These are phyloP conservation scores for Vickermania spadyakhi DNA, from an alignment of 208 protist species.

Conservation along the genomic window DNA sequence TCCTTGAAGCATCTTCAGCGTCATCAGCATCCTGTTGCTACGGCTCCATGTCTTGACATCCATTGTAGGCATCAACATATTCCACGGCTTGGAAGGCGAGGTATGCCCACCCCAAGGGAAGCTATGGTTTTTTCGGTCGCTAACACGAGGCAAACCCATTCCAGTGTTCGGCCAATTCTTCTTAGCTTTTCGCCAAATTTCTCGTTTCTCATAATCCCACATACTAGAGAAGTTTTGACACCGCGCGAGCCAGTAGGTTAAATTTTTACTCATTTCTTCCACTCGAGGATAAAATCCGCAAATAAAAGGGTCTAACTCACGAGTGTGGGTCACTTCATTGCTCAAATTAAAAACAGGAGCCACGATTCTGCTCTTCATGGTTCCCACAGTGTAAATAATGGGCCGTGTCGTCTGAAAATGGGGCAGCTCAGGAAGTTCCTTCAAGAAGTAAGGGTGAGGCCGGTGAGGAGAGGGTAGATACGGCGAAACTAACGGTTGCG, in stretches of 20 bases:
- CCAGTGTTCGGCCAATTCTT: conserved; percentile 92
- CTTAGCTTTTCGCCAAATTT: conserved; percentile 85
- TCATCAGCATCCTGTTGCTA: conserved; percentile 84
- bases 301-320: conserved; percentile 86
- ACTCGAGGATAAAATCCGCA: conserved; percentile 82
- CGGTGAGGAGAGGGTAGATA: conserved; percentile 84
- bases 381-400: conserved; percentile 73
- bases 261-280: conserved; percentile 63
- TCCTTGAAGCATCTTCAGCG: conserved; percentile 85
- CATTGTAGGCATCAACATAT: conserved; percentile 88
- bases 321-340: conserved; percentile 74
- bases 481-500: conserved; percentile 68
- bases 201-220: conserved; percentile 85
- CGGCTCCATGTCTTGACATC: conserved; percentile 78
- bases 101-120: conserved; percentile 76
- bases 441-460: conserved; percentile 80
- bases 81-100: conserved; percentile 84
- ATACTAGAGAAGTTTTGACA: conserved; percentile 83
- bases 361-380: conserved; percentile 85
- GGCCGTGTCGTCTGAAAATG: conserved; percentile 68
- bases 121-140: conserved; percentile 70
- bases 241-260: conserved; percentile 82
- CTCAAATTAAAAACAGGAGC: conserved; percentile 71
- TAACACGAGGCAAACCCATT: conserved; percentile 83
- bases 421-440: conserved; percentile 70